Percentiles rank a stretch among this genome's conserved stretches.
phyloP scores from a whole-genome alignment of 116 monocot genomes.

The Dioscorea cayenensis region DNA sequence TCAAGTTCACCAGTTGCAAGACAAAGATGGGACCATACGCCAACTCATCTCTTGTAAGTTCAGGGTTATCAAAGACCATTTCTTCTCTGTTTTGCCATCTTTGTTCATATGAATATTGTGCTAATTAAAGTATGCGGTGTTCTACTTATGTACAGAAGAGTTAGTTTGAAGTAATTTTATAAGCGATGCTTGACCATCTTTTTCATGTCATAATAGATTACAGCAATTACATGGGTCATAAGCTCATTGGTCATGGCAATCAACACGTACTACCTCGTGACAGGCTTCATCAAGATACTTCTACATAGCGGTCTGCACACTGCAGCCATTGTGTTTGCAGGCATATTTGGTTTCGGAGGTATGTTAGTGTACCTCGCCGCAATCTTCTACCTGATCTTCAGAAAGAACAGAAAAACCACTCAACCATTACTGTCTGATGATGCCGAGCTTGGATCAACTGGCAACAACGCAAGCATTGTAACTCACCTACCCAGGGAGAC shows the following conservation, averaged over 20 bases:
- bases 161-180: no score
- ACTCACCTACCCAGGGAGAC: neutral
- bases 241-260: slow-evolving; percentile 73
- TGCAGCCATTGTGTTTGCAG: slow-evolving; percentile 20
- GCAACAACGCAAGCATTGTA: neutral
- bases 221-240: slow-evolving; percentile 74
- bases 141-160: no score
- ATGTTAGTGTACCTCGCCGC: neutral
- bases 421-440: neutral
- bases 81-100: neutral
- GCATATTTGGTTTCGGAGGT: neutral
- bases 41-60: slow-evolving; percentile 58
- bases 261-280: slow-evolving; percentile 74
- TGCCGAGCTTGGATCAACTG: neutral
- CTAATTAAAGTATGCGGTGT: no score
- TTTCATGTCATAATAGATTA: slow-evolving; percentile 34
- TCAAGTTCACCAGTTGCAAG: slow-evolving; percentile 92
- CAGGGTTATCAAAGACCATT: neutral
- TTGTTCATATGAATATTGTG: no score
- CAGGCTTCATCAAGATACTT: slow-evolving; percentile 61
- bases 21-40: slow-evolving; percentile 79
- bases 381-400: neutral
- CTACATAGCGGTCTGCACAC: slow-evolving; percentile 37
- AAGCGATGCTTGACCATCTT: neutral
- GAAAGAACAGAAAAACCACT: neutral